These are phyloP conservation scores for Diaporthe sp. DNA, from an alignment of 2,329 filamentous ascomycete genomes.

Conservation along the genomic window DNA sequence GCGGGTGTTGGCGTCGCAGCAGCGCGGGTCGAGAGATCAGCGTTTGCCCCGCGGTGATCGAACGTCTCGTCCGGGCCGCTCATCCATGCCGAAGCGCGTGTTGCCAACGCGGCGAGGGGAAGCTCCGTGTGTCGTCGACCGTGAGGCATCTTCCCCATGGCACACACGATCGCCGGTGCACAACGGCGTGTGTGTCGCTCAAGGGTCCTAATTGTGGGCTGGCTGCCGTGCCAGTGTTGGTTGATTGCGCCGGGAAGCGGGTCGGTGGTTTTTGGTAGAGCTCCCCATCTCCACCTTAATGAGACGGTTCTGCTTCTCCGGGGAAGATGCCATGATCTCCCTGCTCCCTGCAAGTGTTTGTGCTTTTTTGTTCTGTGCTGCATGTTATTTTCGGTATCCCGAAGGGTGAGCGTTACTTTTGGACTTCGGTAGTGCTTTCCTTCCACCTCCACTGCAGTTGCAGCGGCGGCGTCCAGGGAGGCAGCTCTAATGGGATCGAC, in stretches of 20 bases:
- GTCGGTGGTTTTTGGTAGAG: neutral
- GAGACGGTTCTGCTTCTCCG: constrained; percentile 1
- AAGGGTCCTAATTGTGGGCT: neutral
- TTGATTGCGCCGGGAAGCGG: neutral
- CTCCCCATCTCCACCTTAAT: neutral
- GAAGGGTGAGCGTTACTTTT: neutral
- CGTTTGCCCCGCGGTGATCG: constrained; percentile 14
- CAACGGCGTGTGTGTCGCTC: neutral
- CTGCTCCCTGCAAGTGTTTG: neutral
- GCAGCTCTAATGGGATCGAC: neutral
- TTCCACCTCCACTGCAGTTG: neutral
- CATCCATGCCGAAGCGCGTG: constrained; percentile 21
- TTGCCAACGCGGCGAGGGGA: constrained; percentile 17
- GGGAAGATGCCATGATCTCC: constrained; percentile 1
- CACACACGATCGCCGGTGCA: neutral
- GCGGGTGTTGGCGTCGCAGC: neutral
- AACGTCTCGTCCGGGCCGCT: constrained; percentile 21
- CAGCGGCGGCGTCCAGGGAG: neutral
- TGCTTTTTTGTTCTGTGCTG: neutral
- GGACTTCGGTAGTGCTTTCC: neutral
- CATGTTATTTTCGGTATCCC: neutral
- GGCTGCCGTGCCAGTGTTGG: neutral
- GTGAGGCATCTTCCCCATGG: neutral
- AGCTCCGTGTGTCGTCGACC: constrained; percentile 9
- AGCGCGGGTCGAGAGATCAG: constrained; percentile 12